Conservation (phyloP, 179 eudicot species). For the Camellia oleifera region DNA sequence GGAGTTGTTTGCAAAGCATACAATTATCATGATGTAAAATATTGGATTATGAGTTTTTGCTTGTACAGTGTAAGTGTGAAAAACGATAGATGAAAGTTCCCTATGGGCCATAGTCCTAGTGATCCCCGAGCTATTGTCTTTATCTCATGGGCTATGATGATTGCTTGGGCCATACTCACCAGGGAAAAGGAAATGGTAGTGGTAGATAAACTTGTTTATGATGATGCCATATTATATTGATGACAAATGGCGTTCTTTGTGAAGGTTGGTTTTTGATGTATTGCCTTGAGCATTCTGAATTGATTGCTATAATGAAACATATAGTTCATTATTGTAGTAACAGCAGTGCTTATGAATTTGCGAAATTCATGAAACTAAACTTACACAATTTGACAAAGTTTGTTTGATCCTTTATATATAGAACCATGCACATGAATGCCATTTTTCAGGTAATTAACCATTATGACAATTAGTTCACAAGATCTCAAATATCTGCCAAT, state of each 20-base stretch:
- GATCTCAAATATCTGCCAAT: neutral
- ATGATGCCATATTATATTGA: neutral
- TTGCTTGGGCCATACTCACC: neutral
- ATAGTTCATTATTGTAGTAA: neutral
- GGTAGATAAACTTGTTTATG: neutral
- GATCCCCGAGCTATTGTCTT: neutral
- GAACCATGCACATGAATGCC: too few relatives aligned
- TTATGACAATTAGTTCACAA: neutral
- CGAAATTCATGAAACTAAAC: neutral
- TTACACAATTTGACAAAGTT: neutral
- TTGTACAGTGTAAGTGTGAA: neutral
- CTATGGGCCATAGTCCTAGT: neutral
- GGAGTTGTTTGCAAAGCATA: neutral
- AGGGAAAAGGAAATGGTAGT: neutral
- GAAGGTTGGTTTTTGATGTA: constrained; percentile 4
- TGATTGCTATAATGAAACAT: neutral
- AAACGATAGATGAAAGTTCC: neutral
- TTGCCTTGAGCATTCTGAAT: neutral
- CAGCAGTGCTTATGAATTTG: neutral
- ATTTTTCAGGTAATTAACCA: neutral
- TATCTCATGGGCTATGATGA: neutral
- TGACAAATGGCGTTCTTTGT: neutral
- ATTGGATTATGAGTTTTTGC: neutral
- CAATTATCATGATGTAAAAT: neutral
- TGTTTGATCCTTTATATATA: neutral